phyloP scores from a whole-genome alignment of 2,329 filamentous ascomycete genomes.

The Apiospora malaysiana region DNA sequence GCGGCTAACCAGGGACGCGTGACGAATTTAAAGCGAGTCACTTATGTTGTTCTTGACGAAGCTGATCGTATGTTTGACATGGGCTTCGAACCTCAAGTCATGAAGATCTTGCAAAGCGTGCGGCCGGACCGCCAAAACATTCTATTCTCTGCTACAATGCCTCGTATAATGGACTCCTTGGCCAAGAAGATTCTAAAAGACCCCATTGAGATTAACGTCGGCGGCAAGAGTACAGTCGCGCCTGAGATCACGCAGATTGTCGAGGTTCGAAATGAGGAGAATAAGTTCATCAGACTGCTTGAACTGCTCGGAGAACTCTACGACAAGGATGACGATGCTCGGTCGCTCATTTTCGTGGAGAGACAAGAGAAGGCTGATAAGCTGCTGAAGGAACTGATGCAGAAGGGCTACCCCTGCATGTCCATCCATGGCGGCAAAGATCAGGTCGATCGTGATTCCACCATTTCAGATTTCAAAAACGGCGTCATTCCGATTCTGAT shows the following conservation, averaged over 20 bases:
- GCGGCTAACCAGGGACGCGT: conserved; percentile 94
- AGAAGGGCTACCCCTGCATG: conserved; percentile 88
- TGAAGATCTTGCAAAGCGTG: conserved; percentile 93
- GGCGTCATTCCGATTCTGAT: conserved; percentile 89
- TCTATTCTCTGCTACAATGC: conserved; percentile 98
- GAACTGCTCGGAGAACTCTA: conserved; percentile 89
- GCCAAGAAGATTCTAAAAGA: conserved; percentile 87
- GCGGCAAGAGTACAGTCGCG: conserved; percentile 84
- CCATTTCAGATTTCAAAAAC: conserved; percentile 91
- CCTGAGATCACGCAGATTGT: conserved; percentile 94
- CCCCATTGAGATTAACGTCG: conserved; percentile 90
- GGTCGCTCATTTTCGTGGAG: conserved; percentile 90
- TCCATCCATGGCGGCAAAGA: conserved; percentile 95
- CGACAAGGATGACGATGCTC: conserved; percentile 84
- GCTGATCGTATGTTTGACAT: conserved; percentile 99
- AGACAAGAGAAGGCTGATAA: conserved; percentile 89
- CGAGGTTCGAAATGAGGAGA: conserved; percentile 80
- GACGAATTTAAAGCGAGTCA: conserved; percentile 86
- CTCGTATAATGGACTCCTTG: conserved; percentile 86
- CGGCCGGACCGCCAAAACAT: conserved; percentile 93
- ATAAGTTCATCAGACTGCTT: conserved; percentile 83
- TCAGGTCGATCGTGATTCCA: conserved; percentile 90
- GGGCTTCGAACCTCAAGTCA: conserved; percentile 98
- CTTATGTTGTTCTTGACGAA: conserved; percentile 95
- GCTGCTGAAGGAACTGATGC: conserved; percentile 76